Evolutionary conservation across 179 eudicot genomes (phyloP), one percentile per base, ranked within the genome.

Genomic region (Amaranthus tricolor): DNA sequence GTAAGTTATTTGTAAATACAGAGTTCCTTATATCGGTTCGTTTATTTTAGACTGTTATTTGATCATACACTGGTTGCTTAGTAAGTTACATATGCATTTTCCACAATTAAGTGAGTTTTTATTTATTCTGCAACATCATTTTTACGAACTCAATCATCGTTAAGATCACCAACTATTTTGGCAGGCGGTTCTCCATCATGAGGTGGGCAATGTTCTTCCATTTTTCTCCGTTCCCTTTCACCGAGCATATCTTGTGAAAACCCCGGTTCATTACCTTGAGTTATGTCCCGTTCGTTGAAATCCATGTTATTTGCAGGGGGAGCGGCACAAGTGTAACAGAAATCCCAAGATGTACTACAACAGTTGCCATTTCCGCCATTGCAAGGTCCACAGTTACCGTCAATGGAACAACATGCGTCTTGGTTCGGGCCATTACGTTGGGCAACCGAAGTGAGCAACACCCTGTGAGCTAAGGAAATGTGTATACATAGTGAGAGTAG

Each of bases 351-450:
- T 1, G 1, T 6, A 14, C 6, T 52, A 52, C 71, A 68, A 14
- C 71, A 68, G 0, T 68, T 68, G 19, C 8, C 59, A 7, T 20
- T 11, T 51, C 12, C 71, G 12, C 71, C 58, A 2, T 68, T 13
- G 59, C 71, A 68, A 50, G 71, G 71, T 19, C 71, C 71, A 49
- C 71, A 67, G 3, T 20, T 50, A 21, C 71, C 71, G 15, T 67
- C 56, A 9, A 67, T 2, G 4, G 70, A 48, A 50, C 71, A 67
- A 20, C 71, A 67, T 17, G n/a, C 71, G 19, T 50, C 44, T 67
- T 50, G 71, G 52, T 51, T 68, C 5, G 45, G 47, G 52, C 24
- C 71, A 68, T 13, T 14, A 21, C 24, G 17, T n/a, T 21, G 47
- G 47, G 24, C 8, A 6, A 2, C 11, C n/a, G 70, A 50, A 68